phyloP scores from a whole-genome alignment of 306 rosid species.

The Betula pendula region DNA sequence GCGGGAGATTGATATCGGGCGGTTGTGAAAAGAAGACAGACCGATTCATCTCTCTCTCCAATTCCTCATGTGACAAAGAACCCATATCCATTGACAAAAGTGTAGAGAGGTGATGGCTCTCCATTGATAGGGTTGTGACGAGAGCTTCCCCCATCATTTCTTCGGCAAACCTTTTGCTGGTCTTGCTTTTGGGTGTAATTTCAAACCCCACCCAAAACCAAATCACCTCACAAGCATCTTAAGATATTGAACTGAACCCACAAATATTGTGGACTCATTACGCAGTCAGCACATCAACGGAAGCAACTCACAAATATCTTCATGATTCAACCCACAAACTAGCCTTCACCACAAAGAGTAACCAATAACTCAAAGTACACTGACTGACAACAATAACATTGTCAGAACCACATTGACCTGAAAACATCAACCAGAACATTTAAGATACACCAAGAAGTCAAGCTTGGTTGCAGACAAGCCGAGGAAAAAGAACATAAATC shows the following conservation, averaged over 20 bases:
- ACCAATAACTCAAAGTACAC: constrained; percentile 11
- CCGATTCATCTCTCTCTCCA: constrained; percentile 81
- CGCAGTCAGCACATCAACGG: constrained; percentile 11
- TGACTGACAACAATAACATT: constrained; percentile 8
- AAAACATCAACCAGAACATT: constrained; percentile 19
- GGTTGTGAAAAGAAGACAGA: constrained; percentile 71
- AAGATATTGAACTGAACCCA: constrained; percentile 1
- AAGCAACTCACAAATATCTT: background rate
- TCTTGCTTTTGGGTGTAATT: constrained; percentile 19
- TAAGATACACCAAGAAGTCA: background rate
- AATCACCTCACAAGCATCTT: constrained; percentile 31
- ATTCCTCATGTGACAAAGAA: constrained; percentile 83
- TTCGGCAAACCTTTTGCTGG: constrained; percentile 10
- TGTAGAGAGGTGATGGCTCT: constrained; percentile 87
- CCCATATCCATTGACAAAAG: constrained; percentile 90
- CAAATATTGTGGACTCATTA: background rate
- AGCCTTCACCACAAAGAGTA: constrained; percentile 2
- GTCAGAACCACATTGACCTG: constrained; percentile 26
- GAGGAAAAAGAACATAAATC: background rate
- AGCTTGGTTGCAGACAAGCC: background rate
- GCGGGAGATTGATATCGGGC: constrained; percentile 78
- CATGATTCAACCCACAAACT: constrained; percentile 7
- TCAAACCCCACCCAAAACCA: constrained; percentile 16
- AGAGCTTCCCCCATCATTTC: constrained; percentile 60
- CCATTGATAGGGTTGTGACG: constrained; percentile 71